Base-by-base conservation (phyloP, 2,329 filamentous ascomycete species). In the Neocucurbitaria cava region DNA sequence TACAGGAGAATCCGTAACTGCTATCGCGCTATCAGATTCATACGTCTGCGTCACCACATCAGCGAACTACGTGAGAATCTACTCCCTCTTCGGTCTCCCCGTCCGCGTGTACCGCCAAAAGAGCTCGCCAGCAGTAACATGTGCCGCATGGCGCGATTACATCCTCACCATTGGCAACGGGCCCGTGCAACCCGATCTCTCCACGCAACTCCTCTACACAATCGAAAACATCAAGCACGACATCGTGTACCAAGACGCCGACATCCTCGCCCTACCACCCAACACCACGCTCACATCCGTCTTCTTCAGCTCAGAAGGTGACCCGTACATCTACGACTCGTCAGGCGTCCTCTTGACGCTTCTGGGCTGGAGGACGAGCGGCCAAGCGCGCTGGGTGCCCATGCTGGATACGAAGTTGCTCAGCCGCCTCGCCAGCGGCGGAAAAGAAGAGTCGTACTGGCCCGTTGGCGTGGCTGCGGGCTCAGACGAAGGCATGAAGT, bases 131-230 rank as follows among this genome's bases (percentile, higher is more conserved):
- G 90, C 91, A 46, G 92, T 99, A 18, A 95, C 92, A 0, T 99
- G 95, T 70, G 92, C 92, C 0, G 94, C 92, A 65, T 98, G 91
- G 91, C 85, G 89, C 61, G 92, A 99, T 79, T 98, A 98, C 74
- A 89, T 99, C n/a, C 84, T 98, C 72, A 97, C 93, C 0, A 86
- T 99, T 64, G 94, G 94, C 49, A 99, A 99, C 67, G 96, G 96
- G 0, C 87, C 95, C 0, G 85, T 96, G 30, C 88, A 88, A 11
- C 85, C 87, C 9, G 89, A 95, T 70, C 94, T 95, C 17, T 85
- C 83, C 52, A 87, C 92, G 0, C 88, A 88, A 39, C 83, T 99
- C 23, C 81, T 91, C 8, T 99, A 98, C 78, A 93, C 91, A 0
- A 94, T 99, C 66, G 91, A 98, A 72, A 96, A 99, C 71, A 86